phyloP scores from a whole-genome alignment of 2,329 filamentous ascomycete species.

The Arthrobotrys sphaeroides region DNA sequence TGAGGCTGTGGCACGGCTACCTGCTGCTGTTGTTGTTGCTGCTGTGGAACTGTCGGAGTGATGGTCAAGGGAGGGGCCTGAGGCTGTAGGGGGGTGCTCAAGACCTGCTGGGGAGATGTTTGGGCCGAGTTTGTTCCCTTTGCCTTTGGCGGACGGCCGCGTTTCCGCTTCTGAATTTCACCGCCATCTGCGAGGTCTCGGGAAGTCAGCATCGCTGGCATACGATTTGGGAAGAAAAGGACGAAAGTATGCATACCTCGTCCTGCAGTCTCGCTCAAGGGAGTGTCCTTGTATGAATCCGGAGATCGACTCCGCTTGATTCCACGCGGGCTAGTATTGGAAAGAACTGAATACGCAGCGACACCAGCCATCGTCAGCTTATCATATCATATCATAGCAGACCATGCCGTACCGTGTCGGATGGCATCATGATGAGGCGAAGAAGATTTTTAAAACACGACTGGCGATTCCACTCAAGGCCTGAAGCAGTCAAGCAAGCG shows the following conservation, averaged over 20 bases:
- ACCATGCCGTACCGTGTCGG: no score
- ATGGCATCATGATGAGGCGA: background rate
- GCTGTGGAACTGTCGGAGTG: conserved; percentile 53
- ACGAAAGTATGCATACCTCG: conserved; percentile 73
- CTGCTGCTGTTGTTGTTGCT: conserved; percentile 41
- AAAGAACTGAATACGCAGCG: conserved; percentile 61
- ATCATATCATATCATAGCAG: no score
- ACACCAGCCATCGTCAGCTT: conserved; percentile 54
- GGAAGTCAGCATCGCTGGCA: conserved; percentile 29
- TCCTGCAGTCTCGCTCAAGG: conserved; percentile 71
- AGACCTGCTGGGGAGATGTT: conserved; percentile 59
- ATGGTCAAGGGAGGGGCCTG: conserved; percentile 57
- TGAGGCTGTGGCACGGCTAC: conserved; percentile 50
- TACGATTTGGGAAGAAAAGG: background rate
- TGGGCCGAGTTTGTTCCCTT: conserved; percentile 59
- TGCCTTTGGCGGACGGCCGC: conserved; percentile 65
- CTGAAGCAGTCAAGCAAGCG: conserved; percentile 28
- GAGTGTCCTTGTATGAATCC: conserved; percentile 68
- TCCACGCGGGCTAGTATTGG: conserved; percentile 71
- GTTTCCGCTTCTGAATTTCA: conserved; percentile 63
- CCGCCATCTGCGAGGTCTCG: conserved; percentile 56
- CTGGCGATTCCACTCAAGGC: background rate
- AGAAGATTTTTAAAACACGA: background rate
- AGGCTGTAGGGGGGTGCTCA: conserved; percentile 55
- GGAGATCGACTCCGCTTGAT: conserved; percentile 83